A percentile compares a stretch with the other conserved stretches of the same genome.
phyloP scores from a whole-genome alignment of 2,329 filamentous ascomycete species.

The Paraphoma chrysanthemicola region DNA sequence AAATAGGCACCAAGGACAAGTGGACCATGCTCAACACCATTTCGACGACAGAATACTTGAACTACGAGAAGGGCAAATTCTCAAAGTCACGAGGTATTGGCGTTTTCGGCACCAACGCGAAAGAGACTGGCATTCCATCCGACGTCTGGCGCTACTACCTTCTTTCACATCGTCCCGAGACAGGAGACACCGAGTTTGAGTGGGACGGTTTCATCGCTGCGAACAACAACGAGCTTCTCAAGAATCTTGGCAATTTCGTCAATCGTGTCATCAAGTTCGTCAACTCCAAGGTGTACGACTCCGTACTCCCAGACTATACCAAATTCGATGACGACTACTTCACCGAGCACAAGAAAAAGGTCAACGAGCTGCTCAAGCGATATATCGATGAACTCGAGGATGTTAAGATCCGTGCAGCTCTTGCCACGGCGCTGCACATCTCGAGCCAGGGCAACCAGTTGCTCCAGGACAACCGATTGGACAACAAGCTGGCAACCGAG shows the following conservation, averaged over 20 bases:
- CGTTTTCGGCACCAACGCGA: constrained; percentile 89
- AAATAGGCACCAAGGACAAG: constrained; percentile 81
- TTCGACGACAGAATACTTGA: constrained; percentile 78
- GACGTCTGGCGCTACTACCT: constrained; percentile 97
- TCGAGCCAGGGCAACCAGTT: constrained; percentile 67
- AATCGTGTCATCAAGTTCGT: constrained; percentile 70
- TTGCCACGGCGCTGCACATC: constrained; percentile 71
- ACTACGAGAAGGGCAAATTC: constrained; percentile 70
- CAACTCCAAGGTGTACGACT: constrained; percentile 74
- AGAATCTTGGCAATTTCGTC: constrained; percentile 70
- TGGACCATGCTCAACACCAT: constrained; percentile 92
- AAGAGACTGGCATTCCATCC: constrained; percentile 81
- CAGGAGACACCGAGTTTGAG: constrained; percentile 86
- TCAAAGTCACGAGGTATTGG: constrained; percentile 89
- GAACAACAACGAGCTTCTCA: constrained; percentile 89
- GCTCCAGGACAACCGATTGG: constrained; percentile 64
- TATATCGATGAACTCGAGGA: constrained; percentile 74
- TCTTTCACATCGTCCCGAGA: constrained; percentile 83
- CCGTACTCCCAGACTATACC: constrained; percentile 71
- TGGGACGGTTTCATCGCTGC: constrained; percentile 82
- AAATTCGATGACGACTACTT: constrained; percentile 57
- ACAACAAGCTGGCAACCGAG: constrained; percentile 66
- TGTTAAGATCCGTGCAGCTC: constrained; percentile 72
- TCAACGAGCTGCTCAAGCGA: constrained; percentile 69
- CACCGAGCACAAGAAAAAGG: constrained; percentile 61